Evolutionary conservation across 495 filamentous ascomycete species (phyloP), one percentile per base, ranked within the genome.

Genomic region (Hypoxylon fuscum): DNA sequence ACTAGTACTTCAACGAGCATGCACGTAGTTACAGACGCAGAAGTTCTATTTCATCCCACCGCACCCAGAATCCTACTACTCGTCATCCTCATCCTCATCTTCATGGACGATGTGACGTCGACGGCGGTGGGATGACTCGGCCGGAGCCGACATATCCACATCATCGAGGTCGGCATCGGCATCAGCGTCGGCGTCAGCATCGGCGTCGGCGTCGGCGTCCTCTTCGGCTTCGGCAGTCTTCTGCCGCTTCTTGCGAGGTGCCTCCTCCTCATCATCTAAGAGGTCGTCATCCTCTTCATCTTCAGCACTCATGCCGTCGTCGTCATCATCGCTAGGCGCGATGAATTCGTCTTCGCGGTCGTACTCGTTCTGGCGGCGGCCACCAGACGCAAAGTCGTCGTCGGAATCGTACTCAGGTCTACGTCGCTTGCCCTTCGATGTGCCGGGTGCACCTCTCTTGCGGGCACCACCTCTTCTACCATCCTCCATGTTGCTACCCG

Each of bases 331-430:
- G 64, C 88, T 92, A 31, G 82, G 83, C 8, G 90, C 90, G 52
- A 93, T 75, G 73, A 93, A 93, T 5, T 87, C 89, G 63, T 93
- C 90, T 20, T 91, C 88, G 68, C 88, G 84, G 59, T 92, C 89
- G 66, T 93, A 97, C 70, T 94, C 90, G 68, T 97, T 92, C 61
- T 91, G 85, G 17, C 83, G 81, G 14, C 81, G 83, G 20, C 81
- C 77, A 2, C 86, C 85, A 35, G 87, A 79, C 31, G 85, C 83
- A 1, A 87, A 86, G 53, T 84, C 84, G 56, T 86, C 83, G 21
- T 96, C 90, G 1, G 82, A 83, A 62, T 85, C 82, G 32, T 85
- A 84, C 37, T 84, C 82, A 2, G 80, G 74, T 8, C 76, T 72
- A 22, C 79, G 72, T 51, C 73, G 69, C 74, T 77, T 77, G 57